A percentile compares a stretch with the other conserved stretches of the same genome.
Evolutionary conservation across 2,329 filamentous ascomycete species (phyloP).

Genomic region (Penicillium sp.): DNA sequence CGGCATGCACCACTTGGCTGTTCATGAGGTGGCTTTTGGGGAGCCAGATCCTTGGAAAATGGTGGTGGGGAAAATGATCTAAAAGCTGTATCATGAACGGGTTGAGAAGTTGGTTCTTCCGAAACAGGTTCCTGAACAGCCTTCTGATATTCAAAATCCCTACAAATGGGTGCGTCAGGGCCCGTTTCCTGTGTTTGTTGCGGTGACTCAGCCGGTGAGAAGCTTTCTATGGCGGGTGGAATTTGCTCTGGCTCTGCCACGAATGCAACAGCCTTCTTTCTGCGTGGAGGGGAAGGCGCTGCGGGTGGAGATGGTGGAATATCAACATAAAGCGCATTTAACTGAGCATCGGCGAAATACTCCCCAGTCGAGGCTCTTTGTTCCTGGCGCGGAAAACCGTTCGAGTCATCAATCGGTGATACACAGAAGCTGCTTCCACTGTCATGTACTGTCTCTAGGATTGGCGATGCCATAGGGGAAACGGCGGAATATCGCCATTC

Average conservation of each 20-base stretch:
- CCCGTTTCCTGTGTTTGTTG: background rate
- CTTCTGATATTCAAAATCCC: background rate
- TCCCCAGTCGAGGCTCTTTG: background rate
- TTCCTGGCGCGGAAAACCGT: slow-evolving; percentile 3
- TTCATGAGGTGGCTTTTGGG: background rate
- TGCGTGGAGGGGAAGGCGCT: background rate
- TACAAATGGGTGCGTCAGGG: background rate
- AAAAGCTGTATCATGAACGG: background rate
- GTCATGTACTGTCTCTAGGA: slow-evolving; percentile 3
- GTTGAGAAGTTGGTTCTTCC: background rate
- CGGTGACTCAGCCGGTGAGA: slow-evolving; percentile 2
- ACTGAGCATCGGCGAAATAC: slow-evolving; percentile 7
- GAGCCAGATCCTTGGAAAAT: background rate
- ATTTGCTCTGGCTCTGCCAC: slow-evolving; percentile 9
- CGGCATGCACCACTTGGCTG: slow-evolving; percentile 40
- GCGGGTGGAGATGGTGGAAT: background rate
- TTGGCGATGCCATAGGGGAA: slow-evolving; percentile 18
- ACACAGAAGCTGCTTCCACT: slow-evolving; percentile 25
- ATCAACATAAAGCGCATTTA: background rate
- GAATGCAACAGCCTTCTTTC: slow-evolving; percentile 13
- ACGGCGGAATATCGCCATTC: slow-evolving; percentile 12
- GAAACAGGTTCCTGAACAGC: background rate
- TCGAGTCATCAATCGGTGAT: slow-evolving; percentile 17
- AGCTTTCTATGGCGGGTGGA: background rate
- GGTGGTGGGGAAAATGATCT: background rate